Evolutionary conservation across 2,329 filamentous ascomycete species (phyloP), one percentile per base, ranked within the genome.

Genomic region (Penicillium sp.): DNA sequence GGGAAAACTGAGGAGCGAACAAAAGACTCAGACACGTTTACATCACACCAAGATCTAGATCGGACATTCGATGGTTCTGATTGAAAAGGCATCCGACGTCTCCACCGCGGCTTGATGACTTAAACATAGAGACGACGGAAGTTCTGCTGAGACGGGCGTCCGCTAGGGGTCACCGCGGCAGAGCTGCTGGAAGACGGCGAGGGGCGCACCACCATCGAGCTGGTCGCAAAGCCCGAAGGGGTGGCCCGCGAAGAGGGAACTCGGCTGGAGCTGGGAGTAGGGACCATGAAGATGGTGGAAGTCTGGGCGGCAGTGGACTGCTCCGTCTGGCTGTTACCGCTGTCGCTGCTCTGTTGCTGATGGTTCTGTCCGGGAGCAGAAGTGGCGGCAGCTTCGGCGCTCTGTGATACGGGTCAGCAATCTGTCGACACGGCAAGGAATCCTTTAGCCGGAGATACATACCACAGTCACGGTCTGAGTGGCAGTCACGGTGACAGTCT

Each of bases 401-500:
- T 43, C 54, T 57, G 33, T 32, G 9, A n/a, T 12, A 12, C 9
- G 11, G 11, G 34, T 45, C 29, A 46, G 38, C 33, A 26, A 26
- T 45, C n/a, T 46, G 12, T 28, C n/a, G 35, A 13, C n/a, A 34
- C 8, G 25, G 11, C 4, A 43, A 12, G 18, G 29, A 8, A 32
- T 11, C 11, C 8, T 32, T 4, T 32, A 32, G 29, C 29, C 11
- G 29, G 29, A 32, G 29, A 11, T 28, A 61, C 64, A 41, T 65
- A 68, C 65, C 53, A 64, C 62, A 51, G 64, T 68, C 50, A 69
- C 64, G 33, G 66, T 67, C 43, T 64, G 57, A 11, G 60, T 63
- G 32, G 60, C 60, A 27, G 65, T 69, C 33, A 66, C 61, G n/a
- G 64, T 66, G 13, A 64, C 62, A 9, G 62, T 65, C 40, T 50